Percentiles rank a stretch among this genome's conserved stretches.
Evolutionary conservation across 2,329 filamentous ascomycete species (phyloP).

Genomic region (Ilyonectria mors-panacis): DNA sequence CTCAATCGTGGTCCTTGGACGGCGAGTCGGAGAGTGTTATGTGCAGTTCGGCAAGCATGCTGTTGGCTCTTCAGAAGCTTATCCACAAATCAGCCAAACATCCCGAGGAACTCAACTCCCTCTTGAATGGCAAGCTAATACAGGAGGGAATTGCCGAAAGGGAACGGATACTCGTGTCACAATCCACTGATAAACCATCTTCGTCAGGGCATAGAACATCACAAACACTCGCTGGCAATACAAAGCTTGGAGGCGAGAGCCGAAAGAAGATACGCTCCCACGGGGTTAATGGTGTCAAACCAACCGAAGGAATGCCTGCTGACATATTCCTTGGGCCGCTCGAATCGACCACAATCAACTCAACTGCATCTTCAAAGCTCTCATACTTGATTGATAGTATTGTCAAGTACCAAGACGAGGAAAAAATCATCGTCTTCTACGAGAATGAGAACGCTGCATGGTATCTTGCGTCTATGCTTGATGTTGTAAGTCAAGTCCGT

Average conservation of each 20-base stretch:
- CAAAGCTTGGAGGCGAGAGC: slow-evolving; percentile 58
- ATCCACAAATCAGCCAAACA: slow-evolving; percentile 62
- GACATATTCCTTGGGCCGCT: slow-evolving; percentile 62
- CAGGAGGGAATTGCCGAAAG: slow-evolving; percentile 57
- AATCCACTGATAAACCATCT: slow-evolving; percentile 20
- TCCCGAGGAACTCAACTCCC: slow-evolving; percentile 60
- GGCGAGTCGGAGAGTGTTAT: slow-evolving; percentile 63
- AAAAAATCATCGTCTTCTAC: slow-evolving; percentile 95
- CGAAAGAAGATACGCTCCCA: slow-evolving; percentile 53
- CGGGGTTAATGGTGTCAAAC: slow-evolving; percentile 44
- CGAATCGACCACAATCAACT: slow-evolving; percentile 74
- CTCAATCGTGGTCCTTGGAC: slow-evolving; percentile 78
- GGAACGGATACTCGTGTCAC: slow-evolving; percentile 46
- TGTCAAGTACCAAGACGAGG: slow-evolving; percentile 74
- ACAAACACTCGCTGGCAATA: slow-evolving; percentile 58
- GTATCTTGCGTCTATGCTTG: slow-evolving; percentile 87
- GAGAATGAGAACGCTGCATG: slow-evolving; percentile 89
- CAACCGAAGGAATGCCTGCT: slow-evolving; percentile 39
- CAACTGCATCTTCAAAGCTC: slow-evolving; percentile 88
- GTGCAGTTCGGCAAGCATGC: slow-evolving; percentile 65
- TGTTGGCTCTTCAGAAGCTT: slow-evolving; percentile 67
- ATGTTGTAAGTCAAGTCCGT: slow-evolving; percentile 68
- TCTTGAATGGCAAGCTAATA: slow-evolving; percentile 64
- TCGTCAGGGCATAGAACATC: slow-evolving; percentile 35
- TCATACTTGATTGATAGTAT: slow-evolving; percentile 87